Percentiles rank a stretch among this genome's conserved stretches.
These are phyloP conservation scores for Rosa lucieae DNA, from an alignment of 306 rosid genomes.

Conservation along the genomic window DNA sequence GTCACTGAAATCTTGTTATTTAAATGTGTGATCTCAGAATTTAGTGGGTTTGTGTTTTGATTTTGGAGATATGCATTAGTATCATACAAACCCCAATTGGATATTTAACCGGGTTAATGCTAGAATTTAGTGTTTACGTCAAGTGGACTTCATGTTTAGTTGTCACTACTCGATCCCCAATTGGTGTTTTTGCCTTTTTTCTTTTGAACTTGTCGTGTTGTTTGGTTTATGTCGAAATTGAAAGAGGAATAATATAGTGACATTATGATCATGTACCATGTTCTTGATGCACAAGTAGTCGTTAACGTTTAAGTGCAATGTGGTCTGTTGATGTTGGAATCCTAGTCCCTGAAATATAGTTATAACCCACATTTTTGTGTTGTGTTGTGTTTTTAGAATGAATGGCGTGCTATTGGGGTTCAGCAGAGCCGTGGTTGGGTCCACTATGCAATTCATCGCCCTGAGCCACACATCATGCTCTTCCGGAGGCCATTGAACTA, in stretches of 20 bases:
- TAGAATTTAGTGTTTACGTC: background rate
- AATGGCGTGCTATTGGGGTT: slow-evolving; percentile 93
- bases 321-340: background rate
- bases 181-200: background rate
- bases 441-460: slow-evolving; percentile 90
- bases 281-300: background rate
- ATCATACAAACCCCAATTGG: background rate
- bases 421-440: slow-evolving; percentile 99
- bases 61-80: background rate
- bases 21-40: background rate
- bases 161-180: background rate
- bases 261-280: background rate
- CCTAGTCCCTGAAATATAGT: background rate
- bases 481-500: slow-evolving; percentile 92
- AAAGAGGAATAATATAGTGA: background rate
- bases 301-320: background rate
- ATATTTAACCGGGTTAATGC: background rate
- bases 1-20: background rate
- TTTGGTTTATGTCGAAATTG: background rate
- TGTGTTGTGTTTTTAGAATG: slow-evolving; percentile 46
- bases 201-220: background rate
- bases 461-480: slow-evolving; percentile 96
- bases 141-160: background rate
- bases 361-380: background rate
- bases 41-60: background rate